phyloP scores from a whole-genome alignment of 495 filamentous ascomycete genomes.

The Penicillium lividum region DNA sequence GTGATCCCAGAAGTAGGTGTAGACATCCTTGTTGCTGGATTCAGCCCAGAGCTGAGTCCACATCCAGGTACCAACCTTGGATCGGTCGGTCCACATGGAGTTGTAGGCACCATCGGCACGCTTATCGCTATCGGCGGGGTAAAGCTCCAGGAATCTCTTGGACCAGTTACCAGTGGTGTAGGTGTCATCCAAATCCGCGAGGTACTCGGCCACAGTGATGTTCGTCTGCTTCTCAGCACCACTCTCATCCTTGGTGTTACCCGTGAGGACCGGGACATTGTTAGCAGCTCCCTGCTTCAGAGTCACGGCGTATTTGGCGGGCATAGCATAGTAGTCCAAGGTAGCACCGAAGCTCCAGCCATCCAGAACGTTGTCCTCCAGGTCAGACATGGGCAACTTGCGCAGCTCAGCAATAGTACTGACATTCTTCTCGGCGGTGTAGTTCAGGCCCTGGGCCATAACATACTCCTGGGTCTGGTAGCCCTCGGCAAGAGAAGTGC shows the following conservation, averaged over 20 bases:
- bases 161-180: constrained; percentile 9
- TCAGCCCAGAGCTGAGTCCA: constrained; percentile 5
- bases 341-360: constrained; percentile 9
- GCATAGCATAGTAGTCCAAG: constrained; percentile 21
- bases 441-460: constrained; percentile 14
- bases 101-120: constrained; percentile 9
- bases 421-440: constrained; percentile 8
- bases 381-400: not conserved
- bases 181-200: constrained; percentile 7
- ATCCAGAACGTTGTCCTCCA: constrained; percentile 2
- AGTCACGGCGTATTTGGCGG: constrained; percentile 12
- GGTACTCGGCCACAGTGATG: constrained; percentile 11
- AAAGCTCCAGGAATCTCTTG: constrained; percentile 11
- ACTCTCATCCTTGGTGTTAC: constrained; percentile 23
- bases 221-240: not conserved
- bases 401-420: constrained; percentile 3
- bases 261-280: constrained; percentile 20
- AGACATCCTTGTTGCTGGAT: not conserved
- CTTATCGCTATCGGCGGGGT: constrained; percentile 11
- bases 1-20: constrained; percentile 7
- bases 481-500: constrained; percentile 16
- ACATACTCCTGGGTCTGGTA: constrained; percentile 14
- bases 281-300: constrained; percentile 8
- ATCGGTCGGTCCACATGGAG: constrained; percentile 3
- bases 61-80: constrained; percentile 7